Evolutionary conservation across 2,329 filamentous ascomycete species (phyloP), one percentile per base, ranked within the genome.

Genomic region (Ascochyta fabae): DNA sequence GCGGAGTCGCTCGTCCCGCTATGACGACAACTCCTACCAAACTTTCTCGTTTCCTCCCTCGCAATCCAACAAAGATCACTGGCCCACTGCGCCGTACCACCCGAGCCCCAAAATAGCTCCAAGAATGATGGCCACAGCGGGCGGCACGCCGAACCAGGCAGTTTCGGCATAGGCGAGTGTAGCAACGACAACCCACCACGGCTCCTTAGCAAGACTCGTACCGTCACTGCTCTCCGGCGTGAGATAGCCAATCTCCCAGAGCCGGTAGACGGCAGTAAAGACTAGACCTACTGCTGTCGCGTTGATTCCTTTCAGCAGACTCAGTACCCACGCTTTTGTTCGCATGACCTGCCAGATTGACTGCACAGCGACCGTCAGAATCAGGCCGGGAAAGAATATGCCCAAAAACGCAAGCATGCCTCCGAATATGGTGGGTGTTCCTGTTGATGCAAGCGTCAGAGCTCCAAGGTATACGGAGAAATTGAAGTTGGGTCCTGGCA

Each of bases 401-500:
- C 66, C 77, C 0, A 78, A n/a, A 38, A 69, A 79, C 0, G 61
- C 74, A 4, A 78, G 60, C 7, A 79, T 13, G 0, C 76, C 75
- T 12, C 77, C 77, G 3, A 71, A 53, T 9, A 74, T 38, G 4
- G 69, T 66, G 0, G 73, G 73, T 0, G 65, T 60, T 4, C 41
- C 41, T 0, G 73, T 64, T 0, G 64, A 61, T n/a, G 64, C 60
- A 0, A 79, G 59, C 0, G 75, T 64, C 7, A 81, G 65, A 1
- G 76, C 68, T 12, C 77, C 77, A 3, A 79, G 70, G 46, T 75
- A 79, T 13, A 79, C 77, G 1, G 70, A 71, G 40, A 79, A 86
- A 66, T 84, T 84, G 73, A 84, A 84, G 60, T 85, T 84, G 0
- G 85, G 86, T 0, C 85, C 85, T 0, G 89, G 88, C 53, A 91